Evolutionary conservation across 202 grass and related monocot species (phyloP).

Genomic region (Alloteropsis angusta): DNA sequence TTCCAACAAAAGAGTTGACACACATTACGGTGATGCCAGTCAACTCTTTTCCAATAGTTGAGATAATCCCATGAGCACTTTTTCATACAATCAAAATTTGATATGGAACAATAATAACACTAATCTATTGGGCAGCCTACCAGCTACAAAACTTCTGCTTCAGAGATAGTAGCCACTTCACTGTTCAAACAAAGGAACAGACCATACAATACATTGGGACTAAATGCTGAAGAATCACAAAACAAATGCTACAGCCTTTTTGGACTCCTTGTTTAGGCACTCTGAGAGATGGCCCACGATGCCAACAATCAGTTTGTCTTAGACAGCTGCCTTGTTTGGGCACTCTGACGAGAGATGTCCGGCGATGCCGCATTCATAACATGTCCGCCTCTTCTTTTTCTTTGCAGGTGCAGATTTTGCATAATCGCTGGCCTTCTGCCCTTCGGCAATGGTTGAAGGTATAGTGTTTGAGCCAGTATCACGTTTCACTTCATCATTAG

Average conservation of each 20-base stretch:
- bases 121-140: slow-evolving; percentile 1
- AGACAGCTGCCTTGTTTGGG: slow-evolving; percentile 40
- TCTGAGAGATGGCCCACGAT: slow-evolving; percentile 51
- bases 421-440: background rate
- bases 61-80: background rate
- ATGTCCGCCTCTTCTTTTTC: slow-evolving; percentile 77
- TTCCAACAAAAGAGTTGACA: background rate
- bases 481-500: background rate
- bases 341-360: slow-evolving; percentile 78
- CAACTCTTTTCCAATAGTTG: background rate
- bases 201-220: background rate
- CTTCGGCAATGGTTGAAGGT: background rate
- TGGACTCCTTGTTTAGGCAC: slow-evolving; percentile 42
- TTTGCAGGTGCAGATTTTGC: slow-evolving; percentile 24
- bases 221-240: background rate
- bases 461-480: background rate
- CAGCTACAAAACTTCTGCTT: background rate
- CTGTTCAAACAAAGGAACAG: background rate
- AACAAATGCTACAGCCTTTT: background rate
- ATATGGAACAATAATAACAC: background rate
- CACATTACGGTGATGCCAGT: background rate
- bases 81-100: slow-evolving; percentile 9
- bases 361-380: slow-evolving; percentile 63
- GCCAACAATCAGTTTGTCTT: slow-evolving; percentile 15
- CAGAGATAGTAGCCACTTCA: background rate